phyloP scores from a whole-genome alignment of 768 basidiomycete genomes.

The Lactifluus piperatus region DNA sequence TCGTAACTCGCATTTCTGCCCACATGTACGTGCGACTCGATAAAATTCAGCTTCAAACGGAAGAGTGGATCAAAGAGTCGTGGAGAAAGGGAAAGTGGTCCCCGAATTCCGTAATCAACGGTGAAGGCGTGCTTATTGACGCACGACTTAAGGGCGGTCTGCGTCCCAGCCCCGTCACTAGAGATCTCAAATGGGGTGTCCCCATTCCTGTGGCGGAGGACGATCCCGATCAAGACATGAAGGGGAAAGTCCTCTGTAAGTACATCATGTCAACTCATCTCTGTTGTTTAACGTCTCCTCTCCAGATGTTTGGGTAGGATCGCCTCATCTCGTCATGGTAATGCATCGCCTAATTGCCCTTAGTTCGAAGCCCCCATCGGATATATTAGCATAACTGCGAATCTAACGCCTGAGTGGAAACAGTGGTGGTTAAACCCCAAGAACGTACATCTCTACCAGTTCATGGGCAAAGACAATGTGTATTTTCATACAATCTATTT shows the following conservation, averaged over 20 bases:
- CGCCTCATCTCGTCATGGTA: background rate
- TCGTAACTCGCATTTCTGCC: constrained; percentile 66
- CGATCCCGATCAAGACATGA: constrained; percentile 77
- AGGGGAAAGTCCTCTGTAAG: constrained; percentile 92
- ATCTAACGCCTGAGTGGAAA: constrained; percentile 90
- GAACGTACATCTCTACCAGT: constrained; percentile 88
- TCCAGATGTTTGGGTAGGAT: constrained; percentile 86
- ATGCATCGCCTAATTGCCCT: background rate
- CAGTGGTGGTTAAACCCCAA: constrained; percentile 95
- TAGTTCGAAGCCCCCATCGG: constrained; percentile 97
- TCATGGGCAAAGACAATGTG: constrained; percentile 99
- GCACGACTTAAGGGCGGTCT: constrained; percentile 80
- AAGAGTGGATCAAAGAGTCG: constrained; percentile 80
- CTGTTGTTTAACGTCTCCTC: background rate
- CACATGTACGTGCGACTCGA: constrained; percentile 93
- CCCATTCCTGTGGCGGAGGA: constrained; percentile 70
- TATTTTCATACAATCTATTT: constrained; percentile 98
- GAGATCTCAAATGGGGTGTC: constrained; percentile 95
- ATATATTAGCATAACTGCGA: constrained; percentile 94
- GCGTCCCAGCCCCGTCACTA: constrained; percentile 81
- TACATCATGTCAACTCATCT: constrained; percentile 13
- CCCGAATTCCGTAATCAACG: constrained; percentile 82
- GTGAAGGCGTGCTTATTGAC: constrained; percentile 83
- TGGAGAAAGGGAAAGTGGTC: constrained; percentile 86
- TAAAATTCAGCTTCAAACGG: constrained; percentile 67